phyloP scores from a whole-genome alignment of 805 yeast species.

The Saccharomyces mikatae region DNA sequence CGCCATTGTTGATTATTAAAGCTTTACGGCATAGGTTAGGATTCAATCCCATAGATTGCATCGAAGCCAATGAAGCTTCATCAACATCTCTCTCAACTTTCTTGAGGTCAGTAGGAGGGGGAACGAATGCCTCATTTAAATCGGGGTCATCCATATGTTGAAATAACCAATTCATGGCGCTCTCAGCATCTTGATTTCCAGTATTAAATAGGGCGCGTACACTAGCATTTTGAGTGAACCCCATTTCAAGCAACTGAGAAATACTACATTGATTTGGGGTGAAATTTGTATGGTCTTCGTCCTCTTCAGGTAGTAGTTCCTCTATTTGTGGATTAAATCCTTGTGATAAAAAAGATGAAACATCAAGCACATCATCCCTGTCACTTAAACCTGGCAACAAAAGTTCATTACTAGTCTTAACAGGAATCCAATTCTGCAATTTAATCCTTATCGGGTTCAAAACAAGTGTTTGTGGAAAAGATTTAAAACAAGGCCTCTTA shows the following conservation, averaged over 20 bases:
- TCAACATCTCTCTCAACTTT: conserved; percentile 5
- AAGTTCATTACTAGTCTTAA: conserved; percentile 70
- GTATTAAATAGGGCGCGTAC: conserved; percentile 63
- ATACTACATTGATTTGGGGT: conserved; percentile 49
- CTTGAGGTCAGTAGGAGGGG: conserved; percentile 7
- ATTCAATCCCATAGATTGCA: conserved; percentile 67
- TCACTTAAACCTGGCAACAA: conserved; percentile 33
- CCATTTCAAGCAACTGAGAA: conserved; percentile 63
- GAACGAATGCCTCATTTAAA: conserved; percentile 55
- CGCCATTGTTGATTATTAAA: conserved; percentile 46
- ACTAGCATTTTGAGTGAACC: conserved; percentile 67
- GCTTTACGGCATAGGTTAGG: conserved; percentile 64
- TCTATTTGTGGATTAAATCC: conserved; percentile 29
- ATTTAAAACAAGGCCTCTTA: conserved; percentile 23
- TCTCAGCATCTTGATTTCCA: conserved; percentile 55
- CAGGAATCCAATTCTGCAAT: conserved; percentile 84
- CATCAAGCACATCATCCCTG: conserved; percentile 32
- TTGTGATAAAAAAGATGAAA: conserved; percentile 36
- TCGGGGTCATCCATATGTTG: conserved; percentile 80
- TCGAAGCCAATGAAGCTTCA: conserved; percentile 22
- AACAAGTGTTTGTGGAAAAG: conserved; percentile 65
- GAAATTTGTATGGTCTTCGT: conserved; percentile 30
- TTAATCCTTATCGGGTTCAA: conserved; percentile 73
- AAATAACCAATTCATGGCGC: conserved; percentile 86
- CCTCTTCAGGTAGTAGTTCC: conserved; percentile 22